These are phyloP conservation scores for Salmacisia buchloeana DNA, from an alignment of 1,284 basidiomycete genomes.

Conservation along the genomic window DNA sequence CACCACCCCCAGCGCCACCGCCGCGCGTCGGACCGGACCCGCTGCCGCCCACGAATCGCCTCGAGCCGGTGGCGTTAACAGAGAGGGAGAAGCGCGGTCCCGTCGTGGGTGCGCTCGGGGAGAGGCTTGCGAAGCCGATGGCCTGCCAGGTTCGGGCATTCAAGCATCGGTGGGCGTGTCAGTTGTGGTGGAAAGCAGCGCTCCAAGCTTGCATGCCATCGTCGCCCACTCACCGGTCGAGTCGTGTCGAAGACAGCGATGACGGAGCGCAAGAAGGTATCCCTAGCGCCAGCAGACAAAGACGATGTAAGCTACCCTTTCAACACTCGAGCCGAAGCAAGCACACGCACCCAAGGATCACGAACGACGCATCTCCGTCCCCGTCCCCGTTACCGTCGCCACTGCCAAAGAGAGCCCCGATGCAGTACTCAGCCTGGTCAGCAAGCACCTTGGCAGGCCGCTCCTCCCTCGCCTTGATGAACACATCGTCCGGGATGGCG, in stretches of 20 bases:
- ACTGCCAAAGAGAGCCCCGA: not conserved
- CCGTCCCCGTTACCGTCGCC: not conserved
- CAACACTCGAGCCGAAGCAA: too few species aligned
- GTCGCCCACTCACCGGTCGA: not conserved
- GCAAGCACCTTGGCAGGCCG: not conserved
- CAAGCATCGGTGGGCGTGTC: not conserved
- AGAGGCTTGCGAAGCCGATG: not conserved
- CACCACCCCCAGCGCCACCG: too few species aligned
- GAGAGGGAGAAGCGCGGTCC: not conserved
- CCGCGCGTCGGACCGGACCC: too few species aligned
- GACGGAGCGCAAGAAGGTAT: not conserved
- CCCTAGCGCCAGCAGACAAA: not conserved
- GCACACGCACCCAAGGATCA: slow-evolving; percentile 1
- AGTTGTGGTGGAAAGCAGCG: not conserved
- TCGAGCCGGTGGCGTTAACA: not conserved
- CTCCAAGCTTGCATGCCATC: not conserved
- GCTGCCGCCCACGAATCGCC: too few species aligned
- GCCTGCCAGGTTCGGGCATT: not conserved
- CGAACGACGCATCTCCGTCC: too few species aligned
- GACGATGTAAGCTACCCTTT: too few species aligned
- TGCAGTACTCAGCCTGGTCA: not conserved
- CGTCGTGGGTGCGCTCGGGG: not conserved
- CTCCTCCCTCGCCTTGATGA: not conserved
- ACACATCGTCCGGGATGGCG: not conserved
- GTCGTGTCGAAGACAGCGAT: not conserved